Base-by-base conservation (phyloP, 1,284 basidiomycete genomes). In the Fomitopsis palustris region DNA sequence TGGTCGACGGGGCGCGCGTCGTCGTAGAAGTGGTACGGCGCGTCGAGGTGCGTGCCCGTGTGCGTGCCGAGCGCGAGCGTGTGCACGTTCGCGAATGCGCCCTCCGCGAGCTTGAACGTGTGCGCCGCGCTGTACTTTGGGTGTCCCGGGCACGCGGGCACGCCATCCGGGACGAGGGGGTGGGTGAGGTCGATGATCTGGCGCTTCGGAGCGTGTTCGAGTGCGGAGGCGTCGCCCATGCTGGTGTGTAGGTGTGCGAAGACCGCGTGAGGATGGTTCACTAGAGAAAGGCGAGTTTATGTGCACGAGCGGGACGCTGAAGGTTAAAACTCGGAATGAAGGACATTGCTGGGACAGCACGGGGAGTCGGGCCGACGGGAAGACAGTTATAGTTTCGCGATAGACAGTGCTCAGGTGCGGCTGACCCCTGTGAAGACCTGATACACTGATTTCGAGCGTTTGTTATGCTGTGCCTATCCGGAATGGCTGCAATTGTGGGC, bases 1-100 rank as follows among this genome's bases (percentile, higher is more conserved):
- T 83, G 74, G 62, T 85, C 82, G 51, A 89, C 75, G 27, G 81
- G 80, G 41, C 71, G 70, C 6, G 83, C 84, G 38, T 77, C 70
- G 6, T 71, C 68, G 67, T 86, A 73, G 71, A 87, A 88, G 66
- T 90, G 88, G 38, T 80, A 86, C 0, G 88, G 88, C 0, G 86
- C 86, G 62, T 90, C 88, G 67, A 90, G 75, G 71, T 90, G 88
- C 3, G 87, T 90, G 39, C 88, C 88, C 4, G 74, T 77, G 65
- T 87, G 85, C 5, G 84, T 81, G n/a, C 82, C 81, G 27, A 85
- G 64, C 23, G 77, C 71, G 35, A 87, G 69, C 1, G 71, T 64
- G 58, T 79, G 78, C 4, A 86, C 79, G 54, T 75, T 78, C 66
- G 77, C 83, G 47, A 81, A 81, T 57, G 84, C 76, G 52, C 65